These are phyloP conservation scores for Cladophialophora carrionii DNA, from an alignment of 2,329 filamentous ascomycete species.

Conservation along the genomic window DNA sequence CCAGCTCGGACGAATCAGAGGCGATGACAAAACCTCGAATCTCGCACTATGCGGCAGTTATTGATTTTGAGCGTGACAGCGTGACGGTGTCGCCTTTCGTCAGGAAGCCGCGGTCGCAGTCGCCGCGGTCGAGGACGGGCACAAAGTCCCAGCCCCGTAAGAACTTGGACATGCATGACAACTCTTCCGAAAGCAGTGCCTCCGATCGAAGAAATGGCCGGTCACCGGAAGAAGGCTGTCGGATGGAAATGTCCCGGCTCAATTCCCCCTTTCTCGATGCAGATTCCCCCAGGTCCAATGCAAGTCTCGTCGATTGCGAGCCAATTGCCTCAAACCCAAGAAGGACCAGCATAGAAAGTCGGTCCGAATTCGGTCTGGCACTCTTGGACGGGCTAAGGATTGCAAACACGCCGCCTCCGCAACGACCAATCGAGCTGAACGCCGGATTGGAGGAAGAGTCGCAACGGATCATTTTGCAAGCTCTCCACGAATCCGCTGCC, in stretches of 20 bases:
- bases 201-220: constrained; percentile 1
- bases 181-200: constrained; percentile 11
- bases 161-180: constrained; percentile 4
- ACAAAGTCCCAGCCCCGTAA: not conserved
- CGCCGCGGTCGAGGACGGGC: constrained; percentile 7
- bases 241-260: constrained; percentile 1
- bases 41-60: constrained; percentile 26
- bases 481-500: constrained; percentile 16
- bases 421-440: not conserved
- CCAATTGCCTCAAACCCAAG: constrained; percentile 7
- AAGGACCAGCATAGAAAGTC: constrained; percentile 16
- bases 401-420: constrained; percentile 15
- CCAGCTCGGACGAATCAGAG: constrained; percentile 13
- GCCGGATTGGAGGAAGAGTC: constrained; percentile 4
- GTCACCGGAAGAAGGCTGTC: constrained; percentile 1
- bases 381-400: constrained; percentile 22
- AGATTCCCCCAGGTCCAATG: constrained; percentile 8
- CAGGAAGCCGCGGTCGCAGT: constrained; percentile 13
- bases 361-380: constrained; percentile 25
- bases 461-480: constrained; percentile 8
- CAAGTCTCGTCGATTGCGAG: not conserved
- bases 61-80: constrained; percentile 26
- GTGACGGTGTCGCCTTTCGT: constrained; percentile 10
- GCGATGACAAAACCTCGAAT: not conserved
- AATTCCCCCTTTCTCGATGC: constrained; percentile 11